Percentiles rank a stretch among this genome's conserved stretches.
Conservation (phyloP, 2,329 filamentous ascomycete genomes). For the Camillea tinctor region DNA sequence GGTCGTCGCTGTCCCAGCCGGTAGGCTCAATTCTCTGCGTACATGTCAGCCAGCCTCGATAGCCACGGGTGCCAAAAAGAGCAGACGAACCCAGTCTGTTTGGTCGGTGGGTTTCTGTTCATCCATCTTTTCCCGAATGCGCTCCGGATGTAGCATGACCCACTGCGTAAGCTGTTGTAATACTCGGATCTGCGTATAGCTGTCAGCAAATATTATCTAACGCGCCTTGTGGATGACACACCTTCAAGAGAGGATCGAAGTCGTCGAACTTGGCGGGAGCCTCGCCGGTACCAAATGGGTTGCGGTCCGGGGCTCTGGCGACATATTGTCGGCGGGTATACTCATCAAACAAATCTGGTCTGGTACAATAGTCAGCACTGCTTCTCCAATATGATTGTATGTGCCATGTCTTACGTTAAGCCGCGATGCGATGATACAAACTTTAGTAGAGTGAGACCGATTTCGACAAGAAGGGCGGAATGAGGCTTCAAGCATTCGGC, state of each 20-base stretch:
- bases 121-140: conserved; percentile 81
- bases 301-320: conserved; percentile 73
- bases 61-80: conserved; percentile 27
- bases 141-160: conserved; percentile 83
- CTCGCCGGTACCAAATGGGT: conserved; percentile 83
- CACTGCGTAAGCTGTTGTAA: conserved; percentile 88
- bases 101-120: conserved; percentile 81
- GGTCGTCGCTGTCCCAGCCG: conserved; percentile 86
- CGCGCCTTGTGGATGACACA: conserved; percentile 34
- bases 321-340: conserved; percentile 87
- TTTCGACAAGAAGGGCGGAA: conserved; percentile 72
- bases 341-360: conserved; percentile 85
- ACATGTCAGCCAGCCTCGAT: conserved; percentile 35
- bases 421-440: conserved; percentile 92
- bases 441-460: conserved; percentile 86
- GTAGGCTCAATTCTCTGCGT: conserved; percentile 71
- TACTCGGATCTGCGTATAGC: conserved; percentile 58
- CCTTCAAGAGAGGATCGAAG: conserved; percentile 80
- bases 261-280: conserved; percentile 71
- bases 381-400: not conserved
- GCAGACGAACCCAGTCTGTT: conserved; percentile 71
- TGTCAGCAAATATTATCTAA: conserved; percentile 3
- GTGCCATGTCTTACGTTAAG: conserved; percentile 67
- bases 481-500: conserved; percentile 79
- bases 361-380: conserved; percentile 37